These are phyloP conservation scores for Chlamydomonas sphaeroides DNA, from an alignment of 139 green algal genomes.

Conservation along the genomic window DNA sequence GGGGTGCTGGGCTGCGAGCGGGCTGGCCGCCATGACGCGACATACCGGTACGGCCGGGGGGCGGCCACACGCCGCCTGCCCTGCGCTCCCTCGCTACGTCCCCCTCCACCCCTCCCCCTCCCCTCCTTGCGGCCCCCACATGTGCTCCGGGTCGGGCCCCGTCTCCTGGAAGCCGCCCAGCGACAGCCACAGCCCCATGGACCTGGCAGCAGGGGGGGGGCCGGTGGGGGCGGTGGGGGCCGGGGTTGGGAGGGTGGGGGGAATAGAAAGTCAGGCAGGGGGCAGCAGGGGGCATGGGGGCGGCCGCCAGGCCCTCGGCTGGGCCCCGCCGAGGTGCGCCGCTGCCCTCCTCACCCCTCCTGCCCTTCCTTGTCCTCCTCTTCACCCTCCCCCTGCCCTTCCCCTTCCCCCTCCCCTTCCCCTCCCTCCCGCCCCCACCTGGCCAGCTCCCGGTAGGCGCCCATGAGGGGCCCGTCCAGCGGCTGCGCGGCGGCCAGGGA, in stretches of 20 bases:
- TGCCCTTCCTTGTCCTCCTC: too few species aligned
- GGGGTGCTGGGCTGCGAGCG: too few species aligned
- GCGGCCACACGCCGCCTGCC: too few species aligned
- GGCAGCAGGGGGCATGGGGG: too few species aligned
- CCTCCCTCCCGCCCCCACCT: not conserved
- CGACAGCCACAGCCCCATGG: conserved; percentile 85
- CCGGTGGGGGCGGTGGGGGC: not conserved
- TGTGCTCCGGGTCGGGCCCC: conserved; percentile 65
- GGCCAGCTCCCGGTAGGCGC: conserved; percentile 80
- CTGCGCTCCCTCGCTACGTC: not conserved
- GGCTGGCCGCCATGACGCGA: too few species aligned
- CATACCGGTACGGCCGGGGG: too few species aligned
- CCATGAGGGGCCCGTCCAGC: conserved; percentile 83
- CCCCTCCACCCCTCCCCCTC: not conserved
- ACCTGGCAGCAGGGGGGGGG: conserved; percentile 37
- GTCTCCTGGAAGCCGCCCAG: conserved; percentile 93
- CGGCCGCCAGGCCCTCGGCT: too few species aligned
- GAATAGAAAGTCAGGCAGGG: too few species aligned
- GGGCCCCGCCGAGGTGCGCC: too few species aligned
- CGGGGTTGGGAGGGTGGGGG: not conserved
- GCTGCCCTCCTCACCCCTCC: too few species aligned
- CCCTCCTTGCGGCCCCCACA: conserved; percentile 48
- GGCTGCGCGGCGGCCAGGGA: conserved; percentile 76
- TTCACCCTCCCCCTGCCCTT: too few species aligned
- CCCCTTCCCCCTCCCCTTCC: not conserved